Base-by-base conservation (phyloP, 2,329 filamentous ascomycete genomes). In the Kalmusia sp. region DNA sequence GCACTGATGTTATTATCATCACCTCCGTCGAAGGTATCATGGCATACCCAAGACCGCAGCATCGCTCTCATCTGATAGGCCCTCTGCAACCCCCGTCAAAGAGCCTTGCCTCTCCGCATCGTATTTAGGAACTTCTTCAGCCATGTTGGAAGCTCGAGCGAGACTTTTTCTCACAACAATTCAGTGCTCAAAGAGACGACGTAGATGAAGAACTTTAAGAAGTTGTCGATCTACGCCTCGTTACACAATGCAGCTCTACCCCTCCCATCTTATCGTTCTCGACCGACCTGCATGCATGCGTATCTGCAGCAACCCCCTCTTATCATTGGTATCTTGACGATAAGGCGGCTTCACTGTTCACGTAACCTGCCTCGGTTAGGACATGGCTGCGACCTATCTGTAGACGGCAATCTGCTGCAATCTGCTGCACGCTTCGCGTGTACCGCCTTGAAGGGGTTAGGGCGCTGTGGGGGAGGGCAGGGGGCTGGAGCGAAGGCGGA, bases 31-130 rank as follows among this genome's bases (percentile, higher is more conserved):
- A 27, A 9, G 9, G 15, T 14, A 30, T 22, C n/a, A 33, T 3
- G 33, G 12, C 52, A 27, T 69, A 70, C 75, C 75, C 40, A 79
- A 62, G 3, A 73, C 68, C 9, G 72, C 76, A 33, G 74, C 76
- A 68, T 79, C 76, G 54, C 76, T 75, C 30, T 69, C 67, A 31
- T 55, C 70, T 15, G 70, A 59, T 15, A 76, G 62, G 7, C 69
- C 70, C 33, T 67, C 54, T 6, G 50, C 55, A 4, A 55, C 57
- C 9, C 44, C 59, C 21, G 48, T 56, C 15, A 59, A 25, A 34
- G 58, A 61, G 15, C 17, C 49, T 34, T 55, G 59, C 30, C 58
- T 49, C 51, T 61, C 62, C 14, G 52, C 21, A 30, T 61, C 56
- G 35, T 49, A 27, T 35, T 58, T 54, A 1, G 37, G 21, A 9